Base-by-base conservation (phyloP, 73 alveolate species). In the Loxodes magnus region DNA sequence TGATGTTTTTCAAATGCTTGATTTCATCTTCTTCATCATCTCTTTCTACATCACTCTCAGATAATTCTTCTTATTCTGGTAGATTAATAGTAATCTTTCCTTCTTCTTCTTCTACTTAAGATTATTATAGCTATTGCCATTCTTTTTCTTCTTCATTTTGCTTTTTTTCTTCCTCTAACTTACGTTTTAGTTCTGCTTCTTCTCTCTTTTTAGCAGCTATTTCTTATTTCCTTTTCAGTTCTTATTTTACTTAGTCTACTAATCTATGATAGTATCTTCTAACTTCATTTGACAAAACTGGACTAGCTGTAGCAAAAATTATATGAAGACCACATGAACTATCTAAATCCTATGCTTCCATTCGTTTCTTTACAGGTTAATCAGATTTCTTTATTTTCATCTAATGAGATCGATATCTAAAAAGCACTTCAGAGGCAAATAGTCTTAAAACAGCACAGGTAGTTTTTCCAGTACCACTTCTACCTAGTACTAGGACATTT, bases 221-320 rank as follows among this genome's bases (percentile, higher is more conserved):
- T 33, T 30, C 61, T 37, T 58, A 56, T 64, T 63, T 58, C 56
- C 43, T 29, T 76, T 44, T 26, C 56, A 54, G 44, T 35, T 77
- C 84, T 10, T 50, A 43, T 14, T 54, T 78, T 6, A 84, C 59
- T 21, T 77, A 67, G 4, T 30, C 62, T 17, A 60, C 65, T 29
- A 77, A 53, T 9, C 68, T 74, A 9, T 35, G 43, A 66, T 80
- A 80, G 62, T 62, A 85, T 43, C 82, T 62, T 62, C 63, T 80
- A 10, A 85, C 90, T 70, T 85, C 90, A 51, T 68, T 80, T 2
- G 96, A 77, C 21, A 85, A 74, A 21, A 85, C 91, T 3, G 96
- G 96, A 24, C 86, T 60, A 0, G 89, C 92, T 6, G 96, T 85
- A n/a, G 71, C 79, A 50, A 85, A 80, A 3, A 70, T 87, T 19